phyloP scores from a whole-genome alignment of 495 filamentous ascomycete species.

The Ramalina peruviana region DNA sequence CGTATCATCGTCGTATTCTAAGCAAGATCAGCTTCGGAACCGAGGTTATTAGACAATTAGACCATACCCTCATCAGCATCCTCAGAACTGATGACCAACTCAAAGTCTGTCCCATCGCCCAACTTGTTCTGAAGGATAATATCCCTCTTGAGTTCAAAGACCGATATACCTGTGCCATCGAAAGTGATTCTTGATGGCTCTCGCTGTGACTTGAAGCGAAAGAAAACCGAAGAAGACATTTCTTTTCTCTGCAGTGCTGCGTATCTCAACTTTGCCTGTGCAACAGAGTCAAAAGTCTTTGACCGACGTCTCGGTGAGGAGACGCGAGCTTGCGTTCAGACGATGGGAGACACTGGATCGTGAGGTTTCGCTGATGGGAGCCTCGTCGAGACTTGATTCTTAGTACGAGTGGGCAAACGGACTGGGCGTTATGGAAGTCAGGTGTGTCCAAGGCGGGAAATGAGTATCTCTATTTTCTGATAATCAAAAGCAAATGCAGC shows the following conservation, averaged over 20 bases:
- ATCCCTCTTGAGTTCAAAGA: slow-evolving; percentile 95
- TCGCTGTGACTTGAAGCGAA: slow-evolving; percentile 99
- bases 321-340: no score
- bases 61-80: slow-evolving; percentile 80
- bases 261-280: neutral
- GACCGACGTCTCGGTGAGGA: neutral
- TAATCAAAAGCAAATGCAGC: neutral
- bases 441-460: no score
- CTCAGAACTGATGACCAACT: slow-evolving; percentile 82
- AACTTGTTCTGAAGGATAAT: slow-evolving; percentile 88
- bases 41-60: neutral
- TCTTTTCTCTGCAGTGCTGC: slow-evolving; percentile 18
- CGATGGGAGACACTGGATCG: no score
- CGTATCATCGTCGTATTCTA: slow-evolving; percentile 95
- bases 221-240: slow-evolving; percentile 97
- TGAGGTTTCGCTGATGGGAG: no score
- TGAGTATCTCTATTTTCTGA: neutral
- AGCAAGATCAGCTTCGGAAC: slow-evolving; percentile 1
- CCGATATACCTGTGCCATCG: slow-evolving; percentile 95
- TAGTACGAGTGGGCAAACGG: no score
- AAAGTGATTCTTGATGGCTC: slow-evolving; percentile 89
- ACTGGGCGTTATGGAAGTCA: no score
- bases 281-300: neutral
- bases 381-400: no score
- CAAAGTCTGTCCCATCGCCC: slow-evolving; percentile 95